Conservation (phyloP, 345 rosid species). For the Populus alba region DNA sequence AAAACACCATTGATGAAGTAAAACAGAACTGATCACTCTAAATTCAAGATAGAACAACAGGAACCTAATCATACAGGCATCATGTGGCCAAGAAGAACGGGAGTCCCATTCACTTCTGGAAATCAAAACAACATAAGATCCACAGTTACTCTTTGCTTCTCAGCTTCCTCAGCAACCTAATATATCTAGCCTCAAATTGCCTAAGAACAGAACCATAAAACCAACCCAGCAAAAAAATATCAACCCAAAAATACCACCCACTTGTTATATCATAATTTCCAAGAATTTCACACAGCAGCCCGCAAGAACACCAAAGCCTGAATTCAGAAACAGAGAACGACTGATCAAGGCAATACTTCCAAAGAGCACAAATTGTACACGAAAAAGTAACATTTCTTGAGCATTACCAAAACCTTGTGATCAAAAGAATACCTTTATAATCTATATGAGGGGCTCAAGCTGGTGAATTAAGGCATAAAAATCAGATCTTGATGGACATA, state of each 20-base stretch:
- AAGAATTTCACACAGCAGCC: not conserved
- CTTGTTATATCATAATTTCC: constrained; percentile 8
- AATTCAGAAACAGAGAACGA: constrained; percentile 7
- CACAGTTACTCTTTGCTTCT: not conserved
- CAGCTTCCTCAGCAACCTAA: not conserved
- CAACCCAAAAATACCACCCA: constrained; percentile 1
- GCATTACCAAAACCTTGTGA: constrained; percentile 2
- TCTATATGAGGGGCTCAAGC: not conserved
- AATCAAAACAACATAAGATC: constrained; percentile 6
- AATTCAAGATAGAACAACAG: not conserved
- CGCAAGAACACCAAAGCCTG: constrained; percentile 4
- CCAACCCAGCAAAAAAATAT: not conserved
- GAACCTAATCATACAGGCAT: not conserved
- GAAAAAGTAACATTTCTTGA: not conserved
- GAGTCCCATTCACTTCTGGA: not conserved
- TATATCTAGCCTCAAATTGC: not conserved
- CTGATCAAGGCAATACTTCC: not conserved
- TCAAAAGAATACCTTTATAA: constrained; percentile 23
- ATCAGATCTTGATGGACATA: constrained; percentile 25
- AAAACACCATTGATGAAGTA: not conserved
- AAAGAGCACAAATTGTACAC: not conserved
- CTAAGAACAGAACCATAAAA: not conserved
- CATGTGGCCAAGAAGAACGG: not conserved
- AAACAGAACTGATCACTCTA: not conserved
- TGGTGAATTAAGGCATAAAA: constrained; percentile 11